A percentile compares a stretch with the other conserved stretches of the same genome.
phyloP scores from a whole-genome alignment of 768 basidiomycete species.

The Clavulina sp. region DNA sequence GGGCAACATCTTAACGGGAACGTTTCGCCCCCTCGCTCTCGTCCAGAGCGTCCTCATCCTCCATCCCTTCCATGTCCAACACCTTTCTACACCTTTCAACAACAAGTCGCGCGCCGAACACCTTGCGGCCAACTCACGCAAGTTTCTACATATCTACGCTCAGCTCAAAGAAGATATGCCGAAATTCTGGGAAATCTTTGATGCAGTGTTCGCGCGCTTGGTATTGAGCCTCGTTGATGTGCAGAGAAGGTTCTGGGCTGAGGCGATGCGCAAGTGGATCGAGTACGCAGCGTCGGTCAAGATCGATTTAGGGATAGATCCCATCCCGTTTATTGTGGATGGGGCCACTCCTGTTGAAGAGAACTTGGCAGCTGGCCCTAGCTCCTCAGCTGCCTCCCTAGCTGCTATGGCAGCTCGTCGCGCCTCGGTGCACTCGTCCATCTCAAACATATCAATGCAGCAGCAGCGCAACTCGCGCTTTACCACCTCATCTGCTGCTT shows the following conservation, averaged over 20 bases:
- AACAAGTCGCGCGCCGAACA: constrained; percentile 51
- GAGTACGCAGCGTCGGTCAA: too few relatives aligned
- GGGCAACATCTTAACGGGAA: too few relatives aligned
- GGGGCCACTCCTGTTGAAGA: too few relatives aligned
- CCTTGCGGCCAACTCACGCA: constrained; percentile 54
- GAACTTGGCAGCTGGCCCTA: too few relatives aligned
- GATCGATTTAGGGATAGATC: too few relatives aligned
- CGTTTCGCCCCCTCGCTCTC: constrained; percentile 8
- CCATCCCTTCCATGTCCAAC: constrained; percentile 50
- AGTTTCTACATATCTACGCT: constrained; percentile 58
- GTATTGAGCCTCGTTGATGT: constrained; percentile 35
- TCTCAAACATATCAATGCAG: too few relatives aligned
- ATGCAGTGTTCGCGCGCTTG: constrained; percentile 38
- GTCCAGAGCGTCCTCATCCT: constrained; percentile 20
- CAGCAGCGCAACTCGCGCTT: too few relatives aligned
- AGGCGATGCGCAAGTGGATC: neutral
- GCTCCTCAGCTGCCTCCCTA: too few relatives aligned
- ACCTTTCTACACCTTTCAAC: constrained; percentile 45
- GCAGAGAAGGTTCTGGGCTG: constrained; percentile 39
- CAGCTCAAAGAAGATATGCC: constrained; percentile 61
- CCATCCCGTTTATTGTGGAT: too few relatives aligned
- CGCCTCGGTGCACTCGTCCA: too few relatives aligned
- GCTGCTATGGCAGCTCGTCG: too few relatives aligned
- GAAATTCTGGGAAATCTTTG: constrained; percentile 36
- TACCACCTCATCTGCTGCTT: too few relatives aligned